Evolutionary conservation across 805 yeast genomes (phyloP), one percentile per base, ranked within the genome.

Genomic region (Hanseniaspora pseudoguilliermondii): DNA sequence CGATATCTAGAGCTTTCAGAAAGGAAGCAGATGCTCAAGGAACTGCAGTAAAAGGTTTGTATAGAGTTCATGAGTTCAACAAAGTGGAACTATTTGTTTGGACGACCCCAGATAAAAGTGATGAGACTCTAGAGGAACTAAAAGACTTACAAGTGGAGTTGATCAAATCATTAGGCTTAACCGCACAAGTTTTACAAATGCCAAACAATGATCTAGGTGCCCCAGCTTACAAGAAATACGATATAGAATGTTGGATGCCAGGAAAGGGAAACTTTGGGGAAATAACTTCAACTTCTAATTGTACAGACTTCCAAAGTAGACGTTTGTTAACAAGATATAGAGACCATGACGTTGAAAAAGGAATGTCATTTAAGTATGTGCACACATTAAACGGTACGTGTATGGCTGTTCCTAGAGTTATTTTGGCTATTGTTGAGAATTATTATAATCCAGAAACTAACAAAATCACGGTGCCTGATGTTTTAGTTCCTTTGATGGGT

Each of bases 1-100:
- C 97, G 0, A 75, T 88, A 1, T 84, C 95, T 54, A 75, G 97
- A 60, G 80, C 95, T 59, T 93, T 82, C 65, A 75, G 98, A 59
- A 96, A 97, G 0, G 98, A 93, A 66, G 98, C 98, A 0, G 98
- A 97, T 2, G 93, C 97, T 1, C 78, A 96, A 56, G 98, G 98
- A 1, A 80, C 79, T 60, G 97, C 88, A 61, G 88, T 97, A 0
- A 81, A 83, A 62, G 98, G 98, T 0, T 72, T 93, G 1, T 93
- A 93, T 62, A 73, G 98, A 44, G 97, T 93, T 25, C 98, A 93
- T 66, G 98, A 93, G 70, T 93, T 93, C 67, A 86, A 95, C 11
- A 93, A 93, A 67, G 95, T 93, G 1, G 98, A 93, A 66, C 70
- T 93, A 54, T 93, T 91, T 63, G 82, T 83, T 58, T 83, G 93